phyloP scores from a whole-genome alignment of 2,329 filamentous ascomycete species.

The Teratosphaeriaceae sp. region DNA sequence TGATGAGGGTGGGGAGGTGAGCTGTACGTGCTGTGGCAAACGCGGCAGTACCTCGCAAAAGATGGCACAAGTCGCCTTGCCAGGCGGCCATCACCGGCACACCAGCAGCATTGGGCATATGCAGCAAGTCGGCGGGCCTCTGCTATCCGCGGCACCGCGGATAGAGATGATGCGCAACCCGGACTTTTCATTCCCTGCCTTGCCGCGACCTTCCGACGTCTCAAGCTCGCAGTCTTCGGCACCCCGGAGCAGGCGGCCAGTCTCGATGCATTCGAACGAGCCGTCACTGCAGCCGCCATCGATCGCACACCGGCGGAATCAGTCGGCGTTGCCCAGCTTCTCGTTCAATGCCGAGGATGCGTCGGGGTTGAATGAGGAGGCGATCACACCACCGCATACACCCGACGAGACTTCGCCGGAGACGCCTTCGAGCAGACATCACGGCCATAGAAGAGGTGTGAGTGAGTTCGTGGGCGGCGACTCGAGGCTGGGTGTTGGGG shows the following conservation, averaged over 20 bases:
- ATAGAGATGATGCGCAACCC: slow-evolving; percentile 42
- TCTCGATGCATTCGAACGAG: slow-evolving; percentile 28
- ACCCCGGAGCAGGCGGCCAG: slow-evolving; percentile 20
- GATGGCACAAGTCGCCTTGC: slow-evolving; percentile 23
- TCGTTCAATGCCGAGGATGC: slow-evolving; percentile 42
- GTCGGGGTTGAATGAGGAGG: slow-evolving; percentile 23
- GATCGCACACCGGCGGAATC: slow-evolving; percentile 28
- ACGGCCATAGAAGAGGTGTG: slow-evolving; percentile 66
- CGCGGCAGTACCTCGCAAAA: slow-evolving; percentile 2
- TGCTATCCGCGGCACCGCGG: slow-evolving; percentile 12
- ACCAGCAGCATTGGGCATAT: slow-evolving; percentile 36
- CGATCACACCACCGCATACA: slow-evolving; percentile 34
- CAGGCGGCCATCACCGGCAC: slow-evolving; percentile 22
- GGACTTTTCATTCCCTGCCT: slow-evolving; percentile 43
- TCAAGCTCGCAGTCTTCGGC: slow-evolving; percentile 6
- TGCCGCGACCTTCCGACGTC: slow-evolving; percentile 24
- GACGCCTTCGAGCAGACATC: slow-evolving; percentile 43
- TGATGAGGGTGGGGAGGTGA: not conserved
- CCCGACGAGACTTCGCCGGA: slow-evolving; percentile 30
- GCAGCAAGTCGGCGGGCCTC: slow-evolving; percentile 9
- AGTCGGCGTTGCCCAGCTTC: slow-evolving; percentile 42
- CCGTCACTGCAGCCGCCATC: slow-evolving; percentile 34
- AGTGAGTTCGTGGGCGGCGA: slow-evolving; percentile 85
- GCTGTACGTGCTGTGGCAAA: not conserved
- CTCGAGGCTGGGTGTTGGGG: slow-evolving; percentile 44